These are phyloP conservation scores for Leishmania lainsoni DNA, from an alignment of 208 protist genomes.

Conservation along the genomic window DNA sequence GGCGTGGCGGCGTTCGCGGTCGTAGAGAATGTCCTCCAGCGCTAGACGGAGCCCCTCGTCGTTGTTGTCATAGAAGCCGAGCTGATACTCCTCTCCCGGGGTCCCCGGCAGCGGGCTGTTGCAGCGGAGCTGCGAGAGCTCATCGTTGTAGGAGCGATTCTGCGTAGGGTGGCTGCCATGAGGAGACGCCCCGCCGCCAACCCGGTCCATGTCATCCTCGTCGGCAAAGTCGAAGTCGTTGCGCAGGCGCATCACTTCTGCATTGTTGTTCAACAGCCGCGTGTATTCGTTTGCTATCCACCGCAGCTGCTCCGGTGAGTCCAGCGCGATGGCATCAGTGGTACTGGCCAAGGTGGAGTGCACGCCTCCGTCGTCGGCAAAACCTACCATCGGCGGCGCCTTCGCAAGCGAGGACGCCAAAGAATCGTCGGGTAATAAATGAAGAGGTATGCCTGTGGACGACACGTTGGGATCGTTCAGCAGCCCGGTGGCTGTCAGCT, in stretches of 20 bases:
- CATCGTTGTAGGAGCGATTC: conserved; percentile 15
- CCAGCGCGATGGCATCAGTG: not conserved
- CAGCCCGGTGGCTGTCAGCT: not conserved
- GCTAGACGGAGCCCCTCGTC: conserved; percentile 30
- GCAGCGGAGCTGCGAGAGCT: not conserved
- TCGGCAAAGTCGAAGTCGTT: conserved; percentile 75
- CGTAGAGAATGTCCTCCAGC: conserved; percentile 61
- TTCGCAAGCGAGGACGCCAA: conserved; percentile 12
- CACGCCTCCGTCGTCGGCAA: not conserved
- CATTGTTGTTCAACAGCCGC: conserved; percentile 62
- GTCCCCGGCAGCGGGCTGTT: conserved; percentile 25
- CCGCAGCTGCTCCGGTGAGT: conserved; percentile 44
- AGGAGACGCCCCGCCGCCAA: not conserved
- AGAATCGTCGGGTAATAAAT: conserved; percentile 12
- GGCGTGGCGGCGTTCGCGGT: conserved; percentile 73
- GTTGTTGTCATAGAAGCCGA: conserved; percentile 13
- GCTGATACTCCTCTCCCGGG: not conserved
- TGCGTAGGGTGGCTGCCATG: conserved; percentile 18
- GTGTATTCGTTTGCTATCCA: conserved; percentile 55
- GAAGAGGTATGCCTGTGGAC: conserved; percentile 3
- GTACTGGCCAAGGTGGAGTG: not conserved
- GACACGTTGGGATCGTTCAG: not conserved
- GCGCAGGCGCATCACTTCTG: conserved; percentile 62
- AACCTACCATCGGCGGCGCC: not conserved
- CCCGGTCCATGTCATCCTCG: conserved; percentile 7